Percentiles rank a stretch among this genome's conserved stretches.
phyloP scores from a whole-genome alignment of 140 eudicot species.

The Senecio squalidus region DNA sequence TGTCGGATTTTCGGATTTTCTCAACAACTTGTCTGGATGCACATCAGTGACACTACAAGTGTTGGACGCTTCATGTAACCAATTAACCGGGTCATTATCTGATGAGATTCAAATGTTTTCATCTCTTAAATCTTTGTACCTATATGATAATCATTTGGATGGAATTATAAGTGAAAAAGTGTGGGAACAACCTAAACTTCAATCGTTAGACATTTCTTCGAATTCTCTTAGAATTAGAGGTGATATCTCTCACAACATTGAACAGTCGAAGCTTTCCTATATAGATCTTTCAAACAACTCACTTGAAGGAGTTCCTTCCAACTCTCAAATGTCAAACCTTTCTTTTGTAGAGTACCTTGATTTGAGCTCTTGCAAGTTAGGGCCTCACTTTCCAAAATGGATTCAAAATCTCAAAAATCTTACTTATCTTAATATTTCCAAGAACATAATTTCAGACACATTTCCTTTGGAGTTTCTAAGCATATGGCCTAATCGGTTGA shows the following conservation, averaged over 20 bases:
- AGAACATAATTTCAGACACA: slow-evolving; percentile 8
- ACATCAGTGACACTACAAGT: neutral
- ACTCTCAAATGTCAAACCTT: neutral
- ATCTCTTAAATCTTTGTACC: neutral
- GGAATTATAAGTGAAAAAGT: slow-evolving; percentile 12
- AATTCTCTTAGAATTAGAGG: slow-evolving; percentile 34
- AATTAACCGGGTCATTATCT: slow-evolving; percentile 14
- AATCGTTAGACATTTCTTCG: slow-evolving; percentile 3
- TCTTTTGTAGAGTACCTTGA: neutral
- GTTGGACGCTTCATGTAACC: neutral
- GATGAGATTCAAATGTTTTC: slow-evolving; percentile 5
- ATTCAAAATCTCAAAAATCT: slow-evolving; percentile 8
- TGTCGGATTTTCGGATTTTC: slow-evolving; percentile 4
- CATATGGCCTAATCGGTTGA: neutral
- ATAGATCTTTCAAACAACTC: slow-evolving; percentile 6
- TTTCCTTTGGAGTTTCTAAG: slow-evolving; percentile 23
- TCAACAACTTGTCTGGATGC: slow-evolving; percentile 14
- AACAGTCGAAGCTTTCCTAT: neutral
- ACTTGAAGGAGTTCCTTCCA: neutral
- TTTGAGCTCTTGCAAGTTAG: slow-evolving; percentile 15
- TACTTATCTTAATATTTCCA: slow-evolving; percentile 5
- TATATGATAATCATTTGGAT: slow-evolving; percentile 5
- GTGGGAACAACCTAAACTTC: slow-evolving; percentile 28
- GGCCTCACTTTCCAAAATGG: slow-evolving; percentile 22
- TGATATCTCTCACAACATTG: slow-evolving; percentile 4